A percentile compares a stretch with the other conserved stretches of the same genome.
These are phyloP conservation scores for Lomentospora prolificans DNA, from an alignment of 2,329 filamentous ascomycete genomes.

Conservation along the genomic window DNA sequence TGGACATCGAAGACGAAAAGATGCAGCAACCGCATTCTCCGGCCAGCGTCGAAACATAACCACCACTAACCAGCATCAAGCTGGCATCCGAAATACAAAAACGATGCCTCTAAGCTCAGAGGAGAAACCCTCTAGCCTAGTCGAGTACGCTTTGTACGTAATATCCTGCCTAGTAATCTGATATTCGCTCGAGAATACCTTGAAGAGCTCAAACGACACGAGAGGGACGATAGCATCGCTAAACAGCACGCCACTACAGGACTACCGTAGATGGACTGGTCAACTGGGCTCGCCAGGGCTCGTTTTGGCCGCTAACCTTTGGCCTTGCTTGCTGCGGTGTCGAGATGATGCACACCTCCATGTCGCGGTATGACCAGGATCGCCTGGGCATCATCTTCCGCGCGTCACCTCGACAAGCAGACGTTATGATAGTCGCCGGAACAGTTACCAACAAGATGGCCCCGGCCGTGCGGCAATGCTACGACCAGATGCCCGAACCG, in stretches of 20 bases:
- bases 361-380: constrained; percentile 82
- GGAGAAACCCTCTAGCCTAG: constrained; percentile 65
- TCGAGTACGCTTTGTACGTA: constrained; percentile 80
- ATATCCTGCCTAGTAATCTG: too few species aligned
- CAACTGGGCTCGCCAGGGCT: constrained; percentile 79
- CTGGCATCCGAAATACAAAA: not conserved
- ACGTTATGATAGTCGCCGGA: constrained; percentile 89
- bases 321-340: constrained; percentile 81
- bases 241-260: constrained; percentile 28
- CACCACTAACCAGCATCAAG: not conserved
- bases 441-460: constrained; percentile 97
- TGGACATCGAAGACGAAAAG: too few species aligned
- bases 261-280: constrained; percentile 69
- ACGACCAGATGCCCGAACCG: constrained; percentile 95
- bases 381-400: constrained; percentile 84
- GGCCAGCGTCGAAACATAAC: not conserved
- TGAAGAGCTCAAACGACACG: too few species aligned
- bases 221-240: too few species aligned
- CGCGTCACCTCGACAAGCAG: constrained; percentile 75
- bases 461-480: constrained; percentile 77
- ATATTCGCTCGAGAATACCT: too few species aligned
- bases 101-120: constrained; percentile 69
- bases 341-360: constrained; percentile 89
- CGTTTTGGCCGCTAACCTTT: constrained; percentile 83
- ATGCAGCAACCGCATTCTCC: too few species aligned